A percentile compares a stretch with the other conserved stretches of the same genome.
Evolutionary conservation across 192 early-diverging fungal species (phyloP).

Genomic region (Obelidium mucronatum): DNA sequence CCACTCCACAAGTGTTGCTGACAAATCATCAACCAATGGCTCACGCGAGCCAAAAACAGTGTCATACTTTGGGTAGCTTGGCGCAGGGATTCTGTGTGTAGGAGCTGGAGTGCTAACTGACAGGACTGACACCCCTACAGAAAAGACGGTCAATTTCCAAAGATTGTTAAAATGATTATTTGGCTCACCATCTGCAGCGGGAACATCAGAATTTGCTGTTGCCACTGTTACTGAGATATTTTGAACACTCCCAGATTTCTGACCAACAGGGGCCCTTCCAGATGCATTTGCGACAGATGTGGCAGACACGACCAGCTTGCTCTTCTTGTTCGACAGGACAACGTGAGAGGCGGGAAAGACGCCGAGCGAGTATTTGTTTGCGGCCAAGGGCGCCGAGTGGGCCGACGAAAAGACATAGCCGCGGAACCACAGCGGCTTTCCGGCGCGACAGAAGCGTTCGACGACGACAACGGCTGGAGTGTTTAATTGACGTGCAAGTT

Average conservation of each 20-base stretch:
- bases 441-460: not conserved
- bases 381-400: not conserved
- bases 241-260: too few relatives aligned
- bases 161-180: too few relatives aligned
- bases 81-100: not conserved
- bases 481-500: not conserved
- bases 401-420: conserved; percentile 10
- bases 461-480: conserved; percentile 7
- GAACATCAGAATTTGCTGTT: too few relatives aligned
- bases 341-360: conserved; percentile 11
- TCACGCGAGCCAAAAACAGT: conserved; percentile 62
- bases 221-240: too few relatives aligned
- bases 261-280: not conserved
- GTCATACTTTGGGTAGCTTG: conserved; percentile 28
- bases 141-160: too few relatives aligned
- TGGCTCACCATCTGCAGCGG: too few relatives aligned
- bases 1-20: conserved; percentile 71
- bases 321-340: too few relatives aligned
- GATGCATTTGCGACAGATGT: not conserved
- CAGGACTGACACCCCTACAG: too few relatives aligned
- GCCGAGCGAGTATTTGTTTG: not conserved
- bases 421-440: not conserved
- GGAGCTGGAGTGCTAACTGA: not conserved
- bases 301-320: too few relatives aligned
- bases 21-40: conserved; percentile 72